A percentile compares a stretch with the other conserved stretches of the same genome.
phyloP scores from a whole-genome alignment of 257 asterid species.

The Voacanga thouarsii region DNA sequence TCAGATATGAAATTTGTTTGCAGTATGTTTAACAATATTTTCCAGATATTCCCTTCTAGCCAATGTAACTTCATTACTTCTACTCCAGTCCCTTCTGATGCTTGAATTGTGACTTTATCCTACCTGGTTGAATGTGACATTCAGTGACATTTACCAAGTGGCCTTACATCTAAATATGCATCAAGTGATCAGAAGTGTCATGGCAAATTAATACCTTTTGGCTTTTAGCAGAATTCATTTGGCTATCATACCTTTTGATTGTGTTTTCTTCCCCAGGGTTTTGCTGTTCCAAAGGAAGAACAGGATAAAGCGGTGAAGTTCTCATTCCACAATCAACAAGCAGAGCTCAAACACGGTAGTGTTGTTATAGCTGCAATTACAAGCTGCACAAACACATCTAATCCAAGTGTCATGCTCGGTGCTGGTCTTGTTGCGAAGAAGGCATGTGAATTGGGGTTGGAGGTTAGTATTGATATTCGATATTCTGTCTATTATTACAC shows the following conservation, averaged over 20 bases:
- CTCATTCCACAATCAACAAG: constrained; percentile 63
- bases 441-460: constrained; percentile 84
- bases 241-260: background rate
- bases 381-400: constrained; percentile 93
- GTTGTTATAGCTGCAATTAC: constrained; percentile 95
- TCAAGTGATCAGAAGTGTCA: background rate
- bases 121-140: background rate
- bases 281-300: constrained; percentile 70
- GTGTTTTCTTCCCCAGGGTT: constrained; percentile 52
- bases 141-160: background rate
- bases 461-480: constrained; percentile 51
- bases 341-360: constrained; percentile 89
- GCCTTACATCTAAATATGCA: background rate
- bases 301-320: constrained; percentile 77
- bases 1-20: constrained; percentile 18
- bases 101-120: background rate
- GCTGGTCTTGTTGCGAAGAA: constrained; percentile 97
- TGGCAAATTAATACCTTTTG: background rate
- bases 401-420: constrained; percentile 99
- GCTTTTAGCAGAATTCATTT: background rate
- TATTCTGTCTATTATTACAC: background rate
- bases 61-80: background rate
- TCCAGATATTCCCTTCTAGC: background rate
- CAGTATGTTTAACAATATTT: background rate
- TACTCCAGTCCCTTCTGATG: background rate